Base-by-base conservation (phyloP, 495 filamentous ascomycete species). In the Penicillium psychrofluorescens region DNA sequence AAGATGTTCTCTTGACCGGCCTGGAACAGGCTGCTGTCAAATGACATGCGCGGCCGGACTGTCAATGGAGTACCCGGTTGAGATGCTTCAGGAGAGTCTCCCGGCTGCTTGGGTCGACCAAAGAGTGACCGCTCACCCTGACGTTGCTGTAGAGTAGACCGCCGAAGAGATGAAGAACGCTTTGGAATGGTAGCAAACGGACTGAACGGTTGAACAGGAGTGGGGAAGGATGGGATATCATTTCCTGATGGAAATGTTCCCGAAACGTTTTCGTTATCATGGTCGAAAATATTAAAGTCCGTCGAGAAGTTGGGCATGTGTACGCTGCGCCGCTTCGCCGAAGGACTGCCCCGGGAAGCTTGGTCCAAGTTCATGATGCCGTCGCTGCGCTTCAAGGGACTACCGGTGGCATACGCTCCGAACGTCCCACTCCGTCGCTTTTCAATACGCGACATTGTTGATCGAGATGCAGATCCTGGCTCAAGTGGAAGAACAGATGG, bases 321-420 rank as follows among this genome's bases (percentile, higher is more conserved):
- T 31, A 91, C 65, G 58, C 89, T 95, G 45, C 90, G 79, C 36
- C 90, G 75, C 72, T 96, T 96, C 10, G 86, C 80, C 14, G 88
- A 83, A 2, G 90, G 89, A 51, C 86, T 95, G 31, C 83, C 87
- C n/a, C 83, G 70, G 45, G 73, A 79, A 11, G 80, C 67, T 39
- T 84, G 81, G 49, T 94, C 91, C 11, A 94, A 62, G 54, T 86
- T 86, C 85, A 95, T 92, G 11, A 84, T 83, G 6, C 85, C 84
- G 62, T 98, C 92, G 53, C 81, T 94, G 38, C 94, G 80, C 67
- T 97, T 97, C 36, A 98, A 66, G 0, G 92, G 92, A 58, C 91
- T 96, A 28, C 84, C 81, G 37, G 84, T 80, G 11, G 81, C 67
- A 29, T 74, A 66, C 10, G 68, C 55, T 14, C 60, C 66, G 40